phyloP scores from a whole-genome alignment of 2,329 filamentous ascomycete genomes.

The Fusarium metavorans region DNA sequence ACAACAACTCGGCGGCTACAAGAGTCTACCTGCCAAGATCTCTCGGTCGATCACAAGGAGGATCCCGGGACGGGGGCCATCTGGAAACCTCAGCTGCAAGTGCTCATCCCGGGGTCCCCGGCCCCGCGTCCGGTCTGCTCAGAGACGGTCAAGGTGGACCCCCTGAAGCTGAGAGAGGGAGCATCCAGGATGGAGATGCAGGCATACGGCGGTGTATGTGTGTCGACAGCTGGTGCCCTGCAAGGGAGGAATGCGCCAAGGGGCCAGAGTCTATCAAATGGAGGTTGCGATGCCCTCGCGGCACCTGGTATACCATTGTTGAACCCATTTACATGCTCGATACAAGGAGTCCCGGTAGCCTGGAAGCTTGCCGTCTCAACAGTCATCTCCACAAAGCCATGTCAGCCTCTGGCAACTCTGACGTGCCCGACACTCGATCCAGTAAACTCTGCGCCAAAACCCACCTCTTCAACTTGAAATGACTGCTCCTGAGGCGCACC shows the following conservation, averaged over 20 bases:
- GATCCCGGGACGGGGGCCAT: constrained; percentile 8
- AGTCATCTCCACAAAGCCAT: neutral
- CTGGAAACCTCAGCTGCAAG: constrained; percentile 26
- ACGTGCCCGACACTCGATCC: neutral
- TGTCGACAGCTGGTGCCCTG: neutral
- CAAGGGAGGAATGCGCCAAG: constrained; percentile 29
- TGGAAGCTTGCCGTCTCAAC: neutral
- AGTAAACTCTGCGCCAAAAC: constrained; percentile 11
- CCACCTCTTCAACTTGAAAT: neutral
- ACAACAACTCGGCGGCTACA: neutral
- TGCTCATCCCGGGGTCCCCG: constrained; percentile 11
- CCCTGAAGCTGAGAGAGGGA: neutral
- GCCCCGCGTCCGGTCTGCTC: constrained; percentile 1
- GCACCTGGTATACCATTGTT: neutral
- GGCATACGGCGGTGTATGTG: neutral
- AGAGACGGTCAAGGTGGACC: constrained; percentile 3
- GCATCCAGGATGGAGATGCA: neutral
- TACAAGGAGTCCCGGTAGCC: neutral
- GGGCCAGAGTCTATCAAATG: neutral
- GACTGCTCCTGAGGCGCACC: neutral
- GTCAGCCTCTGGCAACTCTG: neutral
- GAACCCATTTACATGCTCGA: neutral
- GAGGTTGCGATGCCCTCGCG: neutral
- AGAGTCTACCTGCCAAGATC: neutral
- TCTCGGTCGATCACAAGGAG: constrained; percentile 10